A percentile compares a stretch with the other conserved stretches of the same genome.
Conservation (phyloP, 2,329 filamentous ascomycete species). For the Cercospora brassicicola region DNA sequence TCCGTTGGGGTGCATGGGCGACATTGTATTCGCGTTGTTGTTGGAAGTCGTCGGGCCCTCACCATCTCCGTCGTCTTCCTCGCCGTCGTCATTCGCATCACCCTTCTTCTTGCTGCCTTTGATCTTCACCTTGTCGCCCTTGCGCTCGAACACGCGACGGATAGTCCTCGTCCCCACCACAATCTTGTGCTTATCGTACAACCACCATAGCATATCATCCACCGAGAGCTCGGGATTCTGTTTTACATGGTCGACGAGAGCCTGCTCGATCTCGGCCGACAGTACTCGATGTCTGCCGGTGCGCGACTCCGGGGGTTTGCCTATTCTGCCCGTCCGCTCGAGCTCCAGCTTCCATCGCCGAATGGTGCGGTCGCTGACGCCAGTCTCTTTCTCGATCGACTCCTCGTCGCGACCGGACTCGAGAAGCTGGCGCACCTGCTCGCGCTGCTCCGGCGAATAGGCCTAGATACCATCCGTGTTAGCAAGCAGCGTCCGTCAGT, state of each 20-base stretch:
- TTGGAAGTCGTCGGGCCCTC: not conserved
- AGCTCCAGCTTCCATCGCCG: conserved; percentile 41
- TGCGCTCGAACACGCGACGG: conserved; percentile 41
- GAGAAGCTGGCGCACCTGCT: conserved; percentile 35
- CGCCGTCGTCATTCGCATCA: conserved; percentile 24
- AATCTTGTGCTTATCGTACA: conserved; percentile 41
- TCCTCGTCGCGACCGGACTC: conserved; percentile 40
- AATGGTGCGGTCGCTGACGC: conserved; percentile 39
- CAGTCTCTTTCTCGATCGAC: conserved; percentile 40
- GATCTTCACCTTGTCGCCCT: conserved; percentile 36
- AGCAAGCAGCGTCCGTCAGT: not conserved
- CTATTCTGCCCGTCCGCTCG: conserved; percentile 41
- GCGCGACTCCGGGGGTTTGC: conserved; percentile 41
- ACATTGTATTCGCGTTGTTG: conserved; percentile 13
- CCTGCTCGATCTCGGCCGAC: conserved; percentile 39
- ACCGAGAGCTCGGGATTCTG: conserved; percentile 40
- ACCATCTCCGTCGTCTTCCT: conserved; percentile 29
- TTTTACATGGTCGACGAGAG: conserved; percentile 40
- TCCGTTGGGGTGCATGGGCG: conserved; percentile 14
- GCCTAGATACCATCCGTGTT: conserved; percentile 19
- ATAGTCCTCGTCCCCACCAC: conserved; percentile 42
- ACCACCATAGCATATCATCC: conserved; percentile 44
- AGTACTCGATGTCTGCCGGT: conserved; percentile 41
- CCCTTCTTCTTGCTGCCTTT: conserved; percentile 28
- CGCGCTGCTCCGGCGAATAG: conserved; percentile 28